Conservation (phyloP, 495 filamentous ascomycete genomes). For the Cryomyces minteri region DNA sequence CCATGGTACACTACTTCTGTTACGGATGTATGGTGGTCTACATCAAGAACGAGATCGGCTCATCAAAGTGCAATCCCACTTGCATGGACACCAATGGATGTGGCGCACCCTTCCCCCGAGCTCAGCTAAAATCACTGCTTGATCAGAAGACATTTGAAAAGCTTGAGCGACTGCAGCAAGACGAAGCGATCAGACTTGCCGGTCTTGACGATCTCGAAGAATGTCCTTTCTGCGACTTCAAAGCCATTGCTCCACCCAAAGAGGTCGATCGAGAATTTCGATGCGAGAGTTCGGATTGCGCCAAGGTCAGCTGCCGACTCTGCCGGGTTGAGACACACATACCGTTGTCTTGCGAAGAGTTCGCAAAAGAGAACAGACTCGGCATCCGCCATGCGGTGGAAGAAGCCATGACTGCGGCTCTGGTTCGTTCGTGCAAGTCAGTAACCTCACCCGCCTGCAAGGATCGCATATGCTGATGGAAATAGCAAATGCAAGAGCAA, state of each 20-base stretch:
- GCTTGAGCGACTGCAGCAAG: slow-evolving; percentile 50
- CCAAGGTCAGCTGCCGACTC: slow-evolving; percentile 49
- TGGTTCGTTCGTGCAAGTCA: slow-evolving; percentile 56
- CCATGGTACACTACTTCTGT: slow-evolving; percentile 49
- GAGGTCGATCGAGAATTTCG: slow-evolving; percentile 59
- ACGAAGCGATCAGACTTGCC: slow-evolving; percentile 36
- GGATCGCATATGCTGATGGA: neutral
- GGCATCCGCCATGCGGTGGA: slow-evolving; percentile 49
- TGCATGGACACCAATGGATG: slow-evolving; percentile 36
- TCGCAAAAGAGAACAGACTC: slow-evolving; percentile 35
- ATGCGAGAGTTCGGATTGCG: slow-evolving; percentile 49
- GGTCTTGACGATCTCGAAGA: slow-evolving; percentile 17
- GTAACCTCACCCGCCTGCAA: slow-evolving; percentile 6
- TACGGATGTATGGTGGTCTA: slow-evolving; percentile 39
- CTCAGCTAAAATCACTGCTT: slow-evolving; percentile 36
- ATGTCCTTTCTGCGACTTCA: slow-evolving; percentile 75
- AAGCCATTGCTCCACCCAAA: slow-evolving; percentile 46
- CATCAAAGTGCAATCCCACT: slow-evolving; percentile 36
- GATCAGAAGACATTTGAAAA: slow-evolving; percentile 34
- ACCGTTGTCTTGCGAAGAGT: slow-evolving; percentile 54
- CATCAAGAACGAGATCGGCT: slow-evolving; percentile 49
- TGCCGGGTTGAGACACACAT: slow-evolving; percentile 59
- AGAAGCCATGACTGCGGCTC: slow-evolving; percentile 65
- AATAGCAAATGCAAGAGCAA: slow-evolving; percentile 27
- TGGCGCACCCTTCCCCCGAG: slow-evolving; percentile 26